phyloP scores from a whole-genome alignment of 805 yeast species.

The Pichia manshurica region DNA sequence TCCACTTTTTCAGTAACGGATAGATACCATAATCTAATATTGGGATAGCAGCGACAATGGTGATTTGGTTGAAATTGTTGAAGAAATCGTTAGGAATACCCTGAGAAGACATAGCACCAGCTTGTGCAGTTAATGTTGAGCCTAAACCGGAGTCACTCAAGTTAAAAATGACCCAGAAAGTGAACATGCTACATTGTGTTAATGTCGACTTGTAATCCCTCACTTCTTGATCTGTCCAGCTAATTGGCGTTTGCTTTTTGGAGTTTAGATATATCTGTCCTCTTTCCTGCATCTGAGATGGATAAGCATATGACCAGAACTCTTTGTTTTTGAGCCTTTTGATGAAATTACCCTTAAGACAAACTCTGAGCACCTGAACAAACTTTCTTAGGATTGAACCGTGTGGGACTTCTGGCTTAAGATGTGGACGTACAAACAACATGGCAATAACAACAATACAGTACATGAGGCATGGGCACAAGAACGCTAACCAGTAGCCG shows the following conservation, averaged over 20 bases:
- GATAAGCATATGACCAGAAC: no score
- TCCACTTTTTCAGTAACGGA: constrained; percentile 39
- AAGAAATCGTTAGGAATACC: constrained; percentile 55
- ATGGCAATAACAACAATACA: constrained; percentile 47
- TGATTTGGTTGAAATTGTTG: constrained; percentile 48
- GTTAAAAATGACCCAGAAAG: constrained; percentile 35
- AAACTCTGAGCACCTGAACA: constrained; percentile 35
- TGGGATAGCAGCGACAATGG: constrained; percentile 48
- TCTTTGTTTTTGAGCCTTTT: no score
- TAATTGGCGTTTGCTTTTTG: constrained; percentile 30
- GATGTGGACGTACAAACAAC: constrained; percentile 28
- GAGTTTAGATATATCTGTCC: constrained; percentile 6
- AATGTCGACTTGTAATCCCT: constrained; percentile 38
- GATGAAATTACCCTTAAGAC: no score
- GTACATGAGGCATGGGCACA: constrained; percentile 52
- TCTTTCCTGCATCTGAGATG: no score
- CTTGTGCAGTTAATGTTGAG: constrained; percentile 43
- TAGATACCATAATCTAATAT: constrained; percentile 43
- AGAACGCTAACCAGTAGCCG: constrained; percentile 52
- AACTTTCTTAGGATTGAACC: constrained; percentile 45
- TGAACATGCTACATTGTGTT: constrained; percentile 40
- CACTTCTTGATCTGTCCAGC: constrained; percentile 41
- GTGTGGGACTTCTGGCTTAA: constrained; percentile 32
- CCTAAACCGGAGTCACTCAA: constrained; percentile 46
- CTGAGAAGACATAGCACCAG: constrained; percentile 46